Conservation (phyloP, 2,329 filamentous ascomycete genomes). For the Colletotrichum endophyticum region DNA sequence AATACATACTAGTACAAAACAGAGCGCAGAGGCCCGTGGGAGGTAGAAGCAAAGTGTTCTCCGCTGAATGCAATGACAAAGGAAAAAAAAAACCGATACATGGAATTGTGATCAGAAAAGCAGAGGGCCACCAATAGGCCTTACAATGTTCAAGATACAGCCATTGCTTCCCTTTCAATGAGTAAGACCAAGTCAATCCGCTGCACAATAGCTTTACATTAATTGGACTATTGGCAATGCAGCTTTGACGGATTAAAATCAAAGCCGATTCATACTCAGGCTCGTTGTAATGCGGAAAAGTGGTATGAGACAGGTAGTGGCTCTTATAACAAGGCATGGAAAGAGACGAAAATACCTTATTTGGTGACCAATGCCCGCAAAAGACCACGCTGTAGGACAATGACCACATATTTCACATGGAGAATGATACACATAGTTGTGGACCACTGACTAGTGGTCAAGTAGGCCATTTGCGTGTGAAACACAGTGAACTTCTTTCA, state of each 20-base stretch:
- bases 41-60: not conserved
- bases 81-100: rapidly evolving
- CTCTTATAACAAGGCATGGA: not conserved
- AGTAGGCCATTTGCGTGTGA: rapidly evolving
- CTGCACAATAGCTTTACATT: too few relatives aligned
- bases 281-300: not conserved
- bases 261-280: not conserved
- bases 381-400: too few relatives aligned
- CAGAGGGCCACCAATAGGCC: not conserved
- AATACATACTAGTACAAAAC: rapidly evolving
- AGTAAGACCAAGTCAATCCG: not conserved
- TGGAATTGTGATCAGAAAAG: not conserved
- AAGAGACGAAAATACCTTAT: not conserved
- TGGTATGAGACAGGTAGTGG: not conserved
- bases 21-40: not conserved
- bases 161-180: not conserved
- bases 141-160: not conserved
- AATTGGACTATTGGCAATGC: not conserved
- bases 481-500: not conserved
- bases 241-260: rapidly evolving
- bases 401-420: not conserved
- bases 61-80: not conserved
- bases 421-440: not conserved
- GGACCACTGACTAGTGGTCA: not conserved
- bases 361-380: not conserved